Evolutionary conservation across 1,139 yeast species (phyloP).

Genomic region (Yamadazyma spencermartinsiae): DNA sequence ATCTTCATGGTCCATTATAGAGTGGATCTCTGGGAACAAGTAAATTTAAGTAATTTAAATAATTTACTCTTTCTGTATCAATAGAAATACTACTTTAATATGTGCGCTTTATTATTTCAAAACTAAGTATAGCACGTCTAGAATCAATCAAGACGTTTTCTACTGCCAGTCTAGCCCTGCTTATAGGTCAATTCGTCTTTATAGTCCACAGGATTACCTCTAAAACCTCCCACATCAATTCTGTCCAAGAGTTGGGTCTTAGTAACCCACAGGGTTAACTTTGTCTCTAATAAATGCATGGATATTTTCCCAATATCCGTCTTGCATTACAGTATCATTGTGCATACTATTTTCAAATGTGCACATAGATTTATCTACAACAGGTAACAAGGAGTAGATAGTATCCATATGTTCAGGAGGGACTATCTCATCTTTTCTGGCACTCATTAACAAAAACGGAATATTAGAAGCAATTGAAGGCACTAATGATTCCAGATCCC

Average conservation of each 20-base stretch:
- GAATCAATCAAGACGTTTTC: background rate
- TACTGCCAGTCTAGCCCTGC: too few relatives aligned
- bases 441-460: conserved; percentile 74
- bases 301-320: conserved; percentile 72
- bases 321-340: conserved; percentile 76
- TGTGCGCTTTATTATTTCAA: too few relatives aligned
- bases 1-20: background rate
- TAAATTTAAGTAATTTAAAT: background rate
- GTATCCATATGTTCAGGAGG: conserved; percentile 82
- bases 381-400: conserved; percentile 52
- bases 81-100: conserved; percentile 5
- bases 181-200: too few relatives aligned
- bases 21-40: background rate
- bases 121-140: too few relatives aligned
- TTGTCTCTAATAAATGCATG: conserved; percentile 52
- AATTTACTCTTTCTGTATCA: conserved; percentile 7
- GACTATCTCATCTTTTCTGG: conserved; percentile 81
- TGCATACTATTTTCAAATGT: conserved; percentile 65
- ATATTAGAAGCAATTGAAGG: conserved; percentile 49
- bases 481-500: conserved; percentile 77
- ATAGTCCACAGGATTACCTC: too few relatives aligned
- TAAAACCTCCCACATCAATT: too few relatives aligned
- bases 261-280: conserved; percentile 42
- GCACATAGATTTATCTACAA: conserved; percentile 47
- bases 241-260: too few relatives aligned